Evolutionary conservation across 352 stramenopile genomes (phyloP).

Genomic region (Blastocystis sp.): DNA sequence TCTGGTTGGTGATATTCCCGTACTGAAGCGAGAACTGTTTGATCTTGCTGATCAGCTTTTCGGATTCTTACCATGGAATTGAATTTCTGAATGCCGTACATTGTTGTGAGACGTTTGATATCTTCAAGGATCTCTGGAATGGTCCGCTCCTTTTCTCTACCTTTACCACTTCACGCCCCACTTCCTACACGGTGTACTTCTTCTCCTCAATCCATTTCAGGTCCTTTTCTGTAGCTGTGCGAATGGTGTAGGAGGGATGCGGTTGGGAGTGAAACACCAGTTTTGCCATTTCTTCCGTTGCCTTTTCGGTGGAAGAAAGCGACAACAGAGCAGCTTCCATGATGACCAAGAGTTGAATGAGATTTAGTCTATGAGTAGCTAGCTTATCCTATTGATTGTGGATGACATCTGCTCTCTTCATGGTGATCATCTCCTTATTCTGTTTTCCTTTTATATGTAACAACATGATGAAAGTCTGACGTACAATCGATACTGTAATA

Average conservation of each 20-base stretch:
- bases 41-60: background rate
- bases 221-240: background rate
- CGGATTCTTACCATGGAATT: background rate
- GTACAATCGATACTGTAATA: background rate
- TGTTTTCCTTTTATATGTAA: too few species aligned
- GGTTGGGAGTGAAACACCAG: constrained; percentile 18
- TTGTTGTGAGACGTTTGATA: background rate
- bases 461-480: background rate
- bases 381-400: too few species aligned
- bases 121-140: constrained; percentile 5
- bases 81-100: background rate
- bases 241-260: background rate
- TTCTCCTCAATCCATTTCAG: constrained; percentile 41
- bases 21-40: background rate
- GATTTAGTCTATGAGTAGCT: too few species aligned
- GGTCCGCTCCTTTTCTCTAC: background rate
- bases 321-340: background rate
- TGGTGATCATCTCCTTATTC: too few species aligned
- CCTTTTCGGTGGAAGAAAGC: background rate
- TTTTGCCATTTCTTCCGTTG: background rate
- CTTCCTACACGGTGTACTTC: background rate
- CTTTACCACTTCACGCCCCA: background rate
- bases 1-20: constrained; percentile 4
- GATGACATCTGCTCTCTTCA: too few species aligned
- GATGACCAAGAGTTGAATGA: too few species aligned